phyloP scores from a whole-genome alignment of 176 grass and related monocot species.

The Oryza coarctata region DNA sequence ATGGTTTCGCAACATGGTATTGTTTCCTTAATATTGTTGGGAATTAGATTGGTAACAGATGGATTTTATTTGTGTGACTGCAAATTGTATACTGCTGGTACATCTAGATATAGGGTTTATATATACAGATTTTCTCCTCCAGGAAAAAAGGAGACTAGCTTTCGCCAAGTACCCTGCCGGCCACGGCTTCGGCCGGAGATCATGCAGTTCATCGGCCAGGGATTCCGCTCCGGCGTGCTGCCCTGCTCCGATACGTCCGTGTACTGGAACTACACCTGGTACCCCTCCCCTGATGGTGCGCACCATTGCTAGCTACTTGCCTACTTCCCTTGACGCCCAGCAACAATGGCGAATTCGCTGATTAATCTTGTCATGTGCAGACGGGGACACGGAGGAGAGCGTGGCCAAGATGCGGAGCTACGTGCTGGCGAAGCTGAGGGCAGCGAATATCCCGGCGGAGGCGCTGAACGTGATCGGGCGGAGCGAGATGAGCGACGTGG shows the following conservation, averaged over 20 bases:
- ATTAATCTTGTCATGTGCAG: background rate
- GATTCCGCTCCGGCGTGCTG: conserved; percentile 52
- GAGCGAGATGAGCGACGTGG: conserved; percentile 67
- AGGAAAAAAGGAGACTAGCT: background rate
- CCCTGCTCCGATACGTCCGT: conserved; percentile 54
- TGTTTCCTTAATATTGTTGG: conserved; percentile 23
- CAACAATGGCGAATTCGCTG: background rate
- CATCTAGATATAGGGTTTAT: background rate
- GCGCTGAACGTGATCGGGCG: conserved; percentile 53
- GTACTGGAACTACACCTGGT: conserved; percentile 86
- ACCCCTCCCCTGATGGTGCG: conserved; percentile 37
- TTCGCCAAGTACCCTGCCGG: conserved; percentile 39
- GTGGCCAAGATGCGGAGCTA: conserved; percentile 51
- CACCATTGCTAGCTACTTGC: background rate
- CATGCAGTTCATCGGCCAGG: conserved; percentile 50
- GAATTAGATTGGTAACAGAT: conserved; percentile 32
- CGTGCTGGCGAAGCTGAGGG: conserved; percentile 41
- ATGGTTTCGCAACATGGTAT: conserved; percentile 30
- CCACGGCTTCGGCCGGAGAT: conserved; percentile 55
- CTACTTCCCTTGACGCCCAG: background rate
- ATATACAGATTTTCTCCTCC: background rate
- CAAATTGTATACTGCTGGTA: conserved; percentile 1
- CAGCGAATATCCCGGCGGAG: conserved; percentile 32
- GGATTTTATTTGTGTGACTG: conserved; percentile 14
- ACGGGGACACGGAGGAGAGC: conserved; percentile 50